Conservation (phyloP, 306 rosid species). For the Cucurbita moschata region DNA sequence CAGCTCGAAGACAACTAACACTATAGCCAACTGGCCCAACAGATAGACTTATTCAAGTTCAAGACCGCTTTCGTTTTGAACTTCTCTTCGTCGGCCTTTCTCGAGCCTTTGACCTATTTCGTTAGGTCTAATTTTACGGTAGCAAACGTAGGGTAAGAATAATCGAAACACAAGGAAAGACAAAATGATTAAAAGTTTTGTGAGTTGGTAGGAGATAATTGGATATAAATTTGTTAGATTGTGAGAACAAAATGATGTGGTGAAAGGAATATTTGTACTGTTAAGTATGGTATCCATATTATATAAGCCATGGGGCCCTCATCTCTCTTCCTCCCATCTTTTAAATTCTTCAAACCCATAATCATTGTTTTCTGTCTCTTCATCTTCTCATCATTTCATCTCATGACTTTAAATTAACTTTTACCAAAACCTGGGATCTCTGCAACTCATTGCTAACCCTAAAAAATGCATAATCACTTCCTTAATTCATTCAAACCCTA, state of each 20-base stretch:
- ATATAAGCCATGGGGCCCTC: neutral
- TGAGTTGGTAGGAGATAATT: neutral
- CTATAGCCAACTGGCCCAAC: no score
- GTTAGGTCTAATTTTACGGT: no score
- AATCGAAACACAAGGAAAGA: neutral
- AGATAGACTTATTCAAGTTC: no score
- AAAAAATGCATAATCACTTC: neutral
- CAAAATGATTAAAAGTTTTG: neutral
- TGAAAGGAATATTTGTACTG: slow-evolving; percentile 1
- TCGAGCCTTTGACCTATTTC: no score
- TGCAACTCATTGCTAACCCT: neutral
- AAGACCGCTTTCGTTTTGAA: no score
- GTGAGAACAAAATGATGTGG: neutral
- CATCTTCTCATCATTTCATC: slow-evolving; percentile 2
- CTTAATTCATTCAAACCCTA: neutral
- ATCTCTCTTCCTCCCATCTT: neutral
- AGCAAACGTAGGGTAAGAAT: no score
- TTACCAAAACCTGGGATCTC: neutral
- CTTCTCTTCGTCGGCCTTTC: no score
- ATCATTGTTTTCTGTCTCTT: slow-evolving; percentile 7
- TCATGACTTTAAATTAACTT: neutral
- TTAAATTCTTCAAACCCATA: neutral
- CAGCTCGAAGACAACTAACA: no score
- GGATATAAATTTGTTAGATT: neutral
- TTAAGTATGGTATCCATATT: neutral